Base-by-base conservation (phyloP, 163 green algal species). In the Prototheca cutis region DNA sequence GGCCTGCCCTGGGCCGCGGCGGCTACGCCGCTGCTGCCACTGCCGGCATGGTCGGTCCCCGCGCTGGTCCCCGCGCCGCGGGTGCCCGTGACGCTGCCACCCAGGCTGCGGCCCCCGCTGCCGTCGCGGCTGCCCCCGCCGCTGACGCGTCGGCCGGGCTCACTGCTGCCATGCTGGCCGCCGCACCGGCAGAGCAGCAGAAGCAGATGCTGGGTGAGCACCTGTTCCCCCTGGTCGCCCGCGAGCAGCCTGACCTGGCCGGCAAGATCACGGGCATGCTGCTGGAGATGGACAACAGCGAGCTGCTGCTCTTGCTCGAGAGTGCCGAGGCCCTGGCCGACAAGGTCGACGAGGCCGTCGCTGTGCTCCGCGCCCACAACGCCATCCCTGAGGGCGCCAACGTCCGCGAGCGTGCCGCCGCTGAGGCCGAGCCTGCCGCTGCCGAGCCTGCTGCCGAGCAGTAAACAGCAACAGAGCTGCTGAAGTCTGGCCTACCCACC, bases 251-350 rank as follows among this genome's bases (percentile, higher is more conserved):
- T 21, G 80, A 91, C 34, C 70, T 91, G 62, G 91, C 91, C 1
- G 90, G 83, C 66, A 98, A 97, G 85, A 90, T 98, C 73, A 97
- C 91, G 6, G 92, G 91, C 59, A 98, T 98, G 91, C 80, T 98
- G 21, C 78, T 98, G 64, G 91, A 98, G 65, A 84, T 84, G 77
- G 74, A 84, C 62, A 82, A 82, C 74, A 66, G 53, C 59, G 93
- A 98, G 79, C 77, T 99, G 68, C 80, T 99, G 58, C 81, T 96
- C 65, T 76, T 99, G 62, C 84, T 99, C 53, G 91, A 99, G 69
- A 80, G 73, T 32, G 60, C 72, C 30, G 81, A 90, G 53, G 81
- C 82, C 4, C 75, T 94, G 65, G 51, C 70, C 23, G 54, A 80
- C 56, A 95, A 95, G 83, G 83, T 93, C 33, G 81, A 93, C 31